These are phyloP conservation scores for Friedmanniomyces endolithicus DNA, from an alignment of 495 filamentous ascomycete genomes.

Conservation along the genomic window DNA sequence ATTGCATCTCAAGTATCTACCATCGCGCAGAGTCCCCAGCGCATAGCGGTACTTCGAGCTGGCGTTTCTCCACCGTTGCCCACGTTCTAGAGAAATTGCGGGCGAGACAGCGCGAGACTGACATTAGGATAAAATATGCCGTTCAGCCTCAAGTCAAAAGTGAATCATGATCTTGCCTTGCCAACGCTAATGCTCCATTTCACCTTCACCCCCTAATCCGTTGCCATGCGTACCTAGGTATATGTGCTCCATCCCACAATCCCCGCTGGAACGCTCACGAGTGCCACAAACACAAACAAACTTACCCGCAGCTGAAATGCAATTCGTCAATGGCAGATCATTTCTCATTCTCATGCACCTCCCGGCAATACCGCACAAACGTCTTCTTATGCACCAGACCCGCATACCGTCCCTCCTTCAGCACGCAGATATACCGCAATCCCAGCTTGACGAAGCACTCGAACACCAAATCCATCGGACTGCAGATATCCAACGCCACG, in stretches of 20 bases:
- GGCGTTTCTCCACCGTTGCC: too few relatives aligned
- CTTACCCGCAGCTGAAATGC: background rate
- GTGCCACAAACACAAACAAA: background rate
- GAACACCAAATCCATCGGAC: slow-evolving; percentile 89
- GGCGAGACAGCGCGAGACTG: too few relatives aligned
- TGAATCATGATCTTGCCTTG: too few relatives aligned
- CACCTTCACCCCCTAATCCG: too few relatives aligned
- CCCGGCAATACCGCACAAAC: slow-evolving; percentile 88
- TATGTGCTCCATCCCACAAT: background rate
- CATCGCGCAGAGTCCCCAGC: too few relatives aligned
- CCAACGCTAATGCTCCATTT: too few relatives aligned
- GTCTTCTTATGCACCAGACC: slow-evolving; percentile 93
- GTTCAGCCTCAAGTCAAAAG: too few relatives aligned
- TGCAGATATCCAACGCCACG: slow-evolving; percentile 73
- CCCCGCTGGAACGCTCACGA: background rate
- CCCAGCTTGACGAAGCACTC: slow-evolving; percentile 95
- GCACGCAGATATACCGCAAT: slow-evolving; percentile 80
- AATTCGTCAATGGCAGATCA: background rate
- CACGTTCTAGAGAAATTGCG: too few relatives aligned
- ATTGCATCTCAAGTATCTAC: too few relatives aligned
- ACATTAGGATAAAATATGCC: too few relatives aligned
- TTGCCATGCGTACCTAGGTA: too few relatives aligned
- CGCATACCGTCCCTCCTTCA: slow-evolving; percentile 70
- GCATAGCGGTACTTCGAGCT: too few relatives aligned
- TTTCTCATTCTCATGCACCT: slow-evolving; percentile 41